Base-by-base conservation (phyloP, 352 stramenopile genomes). In the Plasmopara viticola region DNA sequence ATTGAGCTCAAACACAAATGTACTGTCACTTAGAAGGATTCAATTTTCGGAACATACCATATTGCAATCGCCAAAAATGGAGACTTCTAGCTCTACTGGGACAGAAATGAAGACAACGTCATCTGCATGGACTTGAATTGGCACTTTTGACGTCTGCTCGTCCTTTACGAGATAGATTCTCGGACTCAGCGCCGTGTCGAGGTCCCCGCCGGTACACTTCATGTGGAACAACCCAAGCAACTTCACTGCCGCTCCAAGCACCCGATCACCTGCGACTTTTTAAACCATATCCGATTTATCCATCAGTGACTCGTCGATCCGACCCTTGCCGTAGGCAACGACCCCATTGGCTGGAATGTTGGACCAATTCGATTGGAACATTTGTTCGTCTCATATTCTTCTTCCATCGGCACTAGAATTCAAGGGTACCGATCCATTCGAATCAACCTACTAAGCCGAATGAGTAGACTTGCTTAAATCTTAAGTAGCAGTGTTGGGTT, bases 141-240 rank as follows among this genome's bases (percentile, higher is more conserved):
- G 93, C 28, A 96, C 95, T 67, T 99, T 98, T 17, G 80, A 93
- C 15, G 95, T 94, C 79, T 99, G 97, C 3, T 97, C 97, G 28
- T 97, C 87, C 68, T 99, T 93, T 18, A 99, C 95, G 9, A 99
- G 79, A n/a, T 87, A 80, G 54, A 99, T 95, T 50, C 99, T 99
- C 64, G 99, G 95, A 41, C 95, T 93, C 31, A 99, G 53, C 12
- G 95, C 84, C 9, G 95, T 98, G 56, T 98, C 85, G 25, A 85
- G 86, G 31, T 95, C 95, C 8, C 98, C 78, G 17, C 84, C 80
- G 2, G 91, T 98, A 8, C 98, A 94, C 30, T 82, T 78, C 71
- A 98, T 94, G 51, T 97, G 70, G 49, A 98, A 90, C 14, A 95
- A 67, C 0, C 87, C 90, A 18, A 96, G 72, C 42, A 87, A 71